phyloP scores from a whole-genome alignment of 257 asterid genomes.

The Solanum lycopersicoides region DNA sequence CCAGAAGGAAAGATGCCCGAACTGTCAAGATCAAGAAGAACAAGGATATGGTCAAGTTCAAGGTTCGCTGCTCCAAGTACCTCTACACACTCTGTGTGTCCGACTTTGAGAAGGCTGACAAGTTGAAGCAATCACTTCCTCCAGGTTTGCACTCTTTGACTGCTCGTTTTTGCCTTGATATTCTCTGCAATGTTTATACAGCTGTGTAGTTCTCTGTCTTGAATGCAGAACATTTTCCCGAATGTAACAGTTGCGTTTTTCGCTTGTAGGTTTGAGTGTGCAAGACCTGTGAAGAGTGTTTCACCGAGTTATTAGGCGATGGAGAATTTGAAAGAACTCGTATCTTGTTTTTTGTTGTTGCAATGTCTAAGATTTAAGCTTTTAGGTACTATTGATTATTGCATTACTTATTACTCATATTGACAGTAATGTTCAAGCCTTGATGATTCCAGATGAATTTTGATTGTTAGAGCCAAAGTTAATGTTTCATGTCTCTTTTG shows the following conservation, averaged over 20 bases:
- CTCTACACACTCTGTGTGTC: constrained; percentile 19
- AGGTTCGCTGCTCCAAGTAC: constrained; percentile 25
- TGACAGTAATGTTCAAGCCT: background rate
- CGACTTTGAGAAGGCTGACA: constrained; percentile 27
- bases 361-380: background rate
- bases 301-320: background rate
- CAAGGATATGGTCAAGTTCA: constrained; percentile 24
- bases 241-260: too few relatives aligned
- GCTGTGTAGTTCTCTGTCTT: too few relatives aligned
- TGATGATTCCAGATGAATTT: background rate
- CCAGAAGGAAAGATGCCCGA: constrained; percentile 22
- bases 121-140: constrained; percentile 29
- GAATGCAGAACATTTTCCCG: too few relatives aligned
- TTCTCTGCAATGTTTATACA: too few relatives aligned
- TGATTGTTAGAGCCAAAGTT: background rate
- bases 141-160: constrained; percentile 11
- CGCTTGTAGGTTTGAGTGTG: constrained; percentile 16
- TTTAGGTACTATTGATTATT: background rate
- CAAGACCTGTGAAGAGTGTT: constrained; percentile 12
- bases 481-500: background rate
- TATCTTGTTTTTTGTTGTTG: background rate
- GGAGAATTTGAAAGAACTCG: background rate
- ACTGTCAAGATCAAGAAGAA: constrained; percentile 26
- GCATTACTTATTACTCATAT: background rate
- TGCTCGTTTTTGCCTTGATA: background rate